Evolutionary conservation across 2,329 filamentous ascomycete species (phyloP).

Genomic region (Monilinia polystroma): DNA sequence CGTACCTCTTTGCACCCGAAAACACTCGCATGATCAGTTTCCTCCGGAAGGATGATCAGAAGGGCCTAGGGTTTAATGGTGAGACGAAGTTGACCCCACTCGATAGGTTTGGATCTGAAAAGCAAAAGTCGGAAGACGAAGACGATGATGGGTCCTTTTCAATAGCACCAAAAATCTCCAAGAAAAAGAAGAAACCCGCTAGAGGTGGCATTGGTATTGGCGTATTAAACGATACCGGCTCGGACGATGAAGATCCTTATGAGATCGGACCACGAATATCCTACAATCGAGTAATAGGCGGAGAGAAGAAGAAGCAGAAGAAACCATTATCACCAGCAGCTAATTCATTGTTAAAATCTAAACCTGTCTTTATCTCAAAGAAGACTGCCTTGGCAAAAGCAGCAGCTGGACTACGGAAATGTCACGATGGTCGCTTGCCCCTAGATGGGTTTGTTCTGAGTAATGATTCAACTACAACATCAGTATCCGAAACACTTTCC

Average conservation of each 20-base stretch:
- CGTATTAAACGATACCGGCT: conserved; percentile 86
- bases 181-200: conserved; percentile 52
- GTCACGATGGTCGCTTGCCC: conserved; percentile 78
- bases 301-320: conserved; percentile 72
- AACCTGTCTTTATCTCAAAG: conserved; percentile 75
- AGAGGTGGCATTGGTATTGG: conserved; percentile 81
- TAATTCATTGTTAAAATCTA: conserved; percentile 64
- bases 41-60: conserved; percentile 63
- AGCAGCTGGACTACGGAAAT: conserved; percentile 59
- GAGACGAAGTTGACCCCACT: conserved; percentile 52
- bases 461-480: conserved; percentile 49
- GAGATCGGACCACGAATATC: conserved; percentile 87
- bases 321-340: conserved; percentile 56
- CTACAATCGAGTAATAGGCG: conserved; percentile 78
- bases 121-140: conserved; percentile 47
- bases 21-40: conserved; percentile 70
- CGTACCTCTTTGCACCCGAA: conserved; percentile 81
- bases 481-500: conserved; percentile 44
- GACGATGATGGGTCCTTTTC: conserved; percentile 41
- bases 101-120: conserved; percentile 35
- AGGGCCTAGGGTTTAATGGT: conserved; percentile 67
- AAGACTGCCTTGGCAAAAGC: conserved; percentile 49
- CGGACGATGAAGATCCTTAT: conserved; percentile 93
- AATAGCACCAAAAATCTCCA: conserved; percentile 27
- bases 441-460: conserved; percentile 78